Evolutionary conservation across 345 rosid genomes (phyloP).

Genomic region (Populus ilicifolia): DNA sequence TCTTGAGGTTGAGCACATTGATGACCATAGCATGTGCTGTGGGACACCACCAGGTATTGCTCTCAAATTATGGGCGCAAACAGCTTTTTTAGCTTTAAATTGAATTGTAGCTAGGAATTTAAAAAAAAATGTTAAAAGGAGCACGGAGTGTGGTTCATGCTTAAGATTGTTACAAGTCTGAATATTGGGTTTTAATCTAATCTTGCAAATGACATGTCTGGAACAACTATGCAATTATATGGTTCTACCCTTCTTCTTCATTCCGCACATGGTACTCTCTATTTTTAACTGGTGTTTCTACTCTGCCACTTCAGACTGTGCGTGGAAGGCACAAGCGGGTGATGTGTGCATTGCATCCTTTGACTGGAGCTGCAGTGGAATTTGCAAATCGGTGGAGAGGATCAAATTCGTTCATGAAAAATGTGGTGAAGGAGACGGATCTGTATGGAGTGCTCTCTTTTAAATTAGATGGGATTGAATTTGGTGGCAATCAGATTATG

Average conservation of each 20-base stretch:
- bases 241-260: background rate
- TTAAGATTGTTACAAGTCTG: background rate
- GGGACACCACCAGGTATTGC: conserved; percentile 91
- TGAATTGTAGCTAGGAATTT: background rate
- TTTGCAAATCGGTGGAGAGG: conserved; percentile 92
- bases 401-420: conserved; percentile 72
- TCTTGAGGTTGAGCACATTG: conserved; percentile 92
- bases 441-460: conserved; percentile 67
- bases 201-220: background rate
- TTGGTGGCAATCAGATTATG: background rate
- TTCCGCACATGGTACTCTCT: background rate
- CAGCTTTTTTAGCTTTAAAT: background rate
- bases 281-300: background rate
- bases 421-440: conserved; percentile 88
- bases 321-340: conserved; percentile 97
- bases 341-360: conserved; percentile 84
- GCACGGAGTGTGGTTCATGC: background rate
- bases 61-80: background rate
- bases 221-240: background rate
- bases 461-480: background rate
- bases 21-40: conserved; percentile 85
- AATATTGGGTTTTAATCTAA: background rate
- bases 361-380: conserved; percentile 98
- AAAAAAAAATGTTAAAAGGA: background rate
- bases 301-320: conserved; percentile 54